Conservation (phyloP, 2,329 filamentous ascomycete genomes). For the Aspergillus latus region DNA sequence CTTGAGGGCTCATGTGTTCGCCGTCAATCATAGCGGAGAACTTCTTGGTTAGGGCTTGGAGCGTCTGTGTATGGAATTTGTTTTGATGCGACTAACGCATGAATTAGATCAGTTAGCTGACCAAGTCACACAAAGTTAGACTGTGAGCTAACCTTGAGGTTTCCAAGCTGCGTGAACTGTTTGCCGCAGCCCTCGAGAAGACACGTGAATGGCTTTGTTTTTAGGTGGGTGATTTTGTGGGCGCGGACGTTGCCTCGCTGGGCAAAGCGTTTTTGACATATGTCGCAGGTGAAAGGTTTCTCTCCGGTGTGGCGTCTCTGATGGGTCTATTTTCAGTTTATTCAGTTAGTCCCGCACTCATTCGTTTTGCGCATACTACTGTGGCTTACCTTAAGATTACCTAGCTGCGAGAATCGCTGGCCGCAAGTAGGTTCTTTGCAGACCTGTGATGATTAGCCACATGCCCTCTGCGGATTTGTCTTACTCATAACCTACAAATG, state of each 20-base stretch:
- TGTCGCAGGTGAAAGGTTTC: conserved; percentile 75
- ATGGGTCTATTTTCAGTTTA: conserved; percentile 62
- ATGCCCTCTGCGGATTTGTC: neutral
- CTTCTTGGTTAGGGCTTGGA: conserved; percentile 67
- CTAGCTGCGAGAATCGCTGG: conserved; percentile 81
- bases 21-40: conserved; percentile 65
- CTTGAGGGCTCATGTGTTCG: conserved; percentile 64
- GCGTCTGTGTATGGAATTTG: conserved; percentile 79
- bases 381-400: conserved; percentile 73
- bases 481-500: conserved; percentile 65
- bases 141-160: conserved; percentile 69
- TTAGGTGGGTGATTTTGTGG: conserved; percentile 77
- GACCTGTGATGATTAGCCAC: conserved; percentile 40
- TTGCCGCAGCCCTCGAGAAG: conserved; percentile 81
- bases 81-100: conserved; percentile 76
- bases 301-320: conserved; percentile 84
- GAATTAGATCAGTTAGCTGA: neutral
- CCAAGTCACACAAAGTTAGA: neutral
- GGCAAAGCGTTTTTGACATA: conserved; percentile 79
- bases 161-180: conserved; percentile 84
- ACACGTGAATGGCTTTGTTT: conserved; percentile 77
- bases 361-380: neutral
- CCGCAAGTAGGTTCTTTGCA: conserved; percentile 74
- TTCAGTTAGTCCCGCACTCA: neutral
- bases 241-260: conserved; percentile 83